Evolutionary conservation across 176 grass and related monocot genomes (phyloP), one percentile per base, ranked within the genome.

Genomic region (Poa pratensis): DNA sequence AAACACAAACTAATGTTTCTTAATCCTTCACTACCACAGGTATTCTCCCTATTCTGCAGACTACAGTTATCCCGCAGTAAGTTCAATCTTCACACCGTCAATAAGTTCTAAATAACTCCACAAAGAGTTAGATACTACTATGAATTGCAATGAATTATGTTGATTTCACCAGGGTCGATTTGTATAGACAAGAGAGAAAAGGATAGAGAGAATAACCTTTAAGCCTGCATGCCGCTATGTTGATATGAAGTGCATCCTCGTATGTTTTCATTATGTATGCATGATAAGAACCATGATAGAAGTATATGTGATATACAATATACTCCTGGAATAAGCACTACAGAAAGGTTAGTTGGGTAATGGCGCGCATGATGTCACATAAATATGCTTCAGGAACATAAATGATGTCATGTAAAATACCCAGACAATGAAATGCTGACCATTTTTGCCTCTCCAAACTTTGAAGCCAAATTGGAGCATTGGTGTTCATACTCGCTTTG

Each of bases 11-110:
- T 87, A 37, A 91, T 81, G 18, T 40, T 66, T 90, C 49, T 45
- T 80, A 15, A 26, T 69, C 69, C 63, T 76, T 84, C 27, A 23
- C 42, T 85, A 42, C 69, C 77, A 61, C 92, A 97, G 94, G 85
- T 94, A 92, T 42, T 93, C 94, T 94, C 94, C 92, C 8, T 97
- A 97, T 78, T 85, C 94, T 70, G 50, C 85, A 66, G 94, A 97
- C 63, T 97, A 94, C 40, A 68, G 79, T 70, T 97, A 90, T 78
- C 92, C 87, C 23, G 86, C 92, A 69, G 94, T 97, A 90, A 77
- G 94, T 88, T 68, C 46, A 39, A 50, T 77, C 30, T 80, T 81
- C 5, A 7, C 58, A 76, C 54, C 52, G 9, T 30, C 24, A 20
- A 77, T 23, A 27, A 51, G 34, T 64, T 85, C 8, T 72, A 62